Evolutionary conservation across 225 moss, liverwort and hornwort genomes (phyloP).

Genomic region (Marchantia paleacea): DNA sequence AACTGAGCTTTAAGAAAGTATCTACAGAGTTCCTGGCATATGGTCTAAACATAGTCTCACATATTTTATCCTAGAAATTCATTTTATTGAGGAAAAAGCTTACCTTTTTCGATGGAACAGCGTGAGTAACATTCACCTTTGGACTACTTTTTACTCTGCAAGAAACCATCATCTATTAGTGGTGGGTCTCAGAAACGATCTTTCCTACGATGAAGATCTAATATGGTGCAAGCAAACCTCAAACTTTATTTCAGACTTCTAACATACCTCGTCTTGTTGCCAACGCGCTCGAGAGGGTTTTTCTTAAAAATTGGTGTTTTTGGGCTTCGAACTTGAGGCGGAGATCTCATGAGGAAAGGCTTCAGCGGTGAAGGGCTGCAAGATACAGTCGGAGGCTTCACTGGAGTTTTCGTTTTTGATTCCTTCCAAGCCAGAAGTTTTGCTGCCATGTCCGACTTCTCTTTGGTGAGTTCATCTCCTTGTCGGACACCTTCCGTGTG

Average conservation of each 20-base stretch:
- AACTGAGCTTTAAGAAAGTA: too few species aligned
- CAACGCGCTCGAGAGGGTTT: constrained; percentile 8
- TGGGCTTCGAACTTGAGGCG: constrained; percentile 21
- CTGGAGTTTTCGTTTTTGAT: constrained; percentile 36
- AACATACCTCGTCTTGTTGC: constrained; percentile 16
- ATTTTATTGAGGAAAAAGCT: not conserved
- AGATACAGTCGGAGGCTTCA: constrained; percentile 7
- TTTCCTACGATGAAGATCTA: not conserved
- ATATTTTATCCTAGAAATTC: too few species aligned
- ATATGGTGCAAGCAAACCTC: not conserved
- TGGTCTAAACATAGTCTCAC: too few species aligned
- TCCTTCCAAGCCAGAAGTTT: constrained; percentile 45
- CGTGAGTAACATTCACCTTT: not conserved
- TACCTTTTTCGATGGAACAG: constrained; percentile 2
- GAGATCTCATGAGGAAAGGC: constrained; percentile 32
- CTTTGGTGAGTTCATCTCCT: constrained; percentile 19
- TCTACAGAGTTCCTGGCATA: too few species aligned
- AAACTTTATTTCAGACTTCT: not conserved
- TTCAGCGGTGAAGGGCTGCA: constrained; percentile 22
- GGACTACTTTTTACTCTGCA: constrained; percentile 10
- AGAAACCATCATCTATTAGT: not conserved
- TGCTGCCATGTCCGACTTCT: constrained; percentile 33
- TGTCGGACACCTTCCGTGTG: constrained; percentile 8
- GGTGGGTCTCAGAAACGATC: not conserved
- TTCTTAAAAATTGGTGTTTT: constrained; percentile 10